Conservation (phyloP, 805 yeast genomes). For the Kodamaea hsintzibuensis region DNA sequence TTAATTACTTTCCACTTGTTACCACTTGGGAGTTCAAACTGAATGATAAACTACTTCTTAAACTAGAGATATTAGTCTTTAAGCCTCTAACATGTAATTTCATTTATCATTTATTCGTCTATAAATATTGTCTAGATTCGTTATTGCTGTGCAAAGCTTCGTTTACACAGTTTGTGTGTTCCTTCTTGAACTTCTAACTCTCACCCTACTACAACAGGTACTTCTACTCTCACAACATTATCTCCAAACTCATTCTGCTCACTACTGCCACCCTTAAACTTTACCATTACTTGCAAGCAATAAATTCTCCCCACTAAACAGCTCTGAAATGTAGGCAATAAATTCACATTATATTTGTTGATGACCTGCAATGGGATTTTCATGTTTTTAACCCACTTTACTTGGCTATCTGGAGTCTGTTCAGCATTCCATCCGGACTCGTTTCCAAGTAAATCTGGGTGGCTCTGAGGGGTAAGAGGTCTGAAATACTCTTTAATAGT, state of each 20-base stretch:
- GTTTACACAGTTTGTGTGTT: no score
- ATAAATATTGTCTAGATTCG: not conserved
- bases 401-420: constrained; percentile 23
- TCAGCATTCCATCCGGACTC: constrained; percentile 30
- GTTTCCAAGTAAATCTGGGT: constrained; percentile 24
- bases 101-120: not conserved
- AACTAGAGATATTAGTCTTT: no score
- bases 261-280: constrained; percentile 31
- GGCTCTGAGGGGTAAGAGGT: constrained; percentile 23
- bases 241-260: constrained; percentile 36
- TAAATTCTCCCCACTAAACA: constrained; percentile 64
- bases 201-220: constrained; percentile 38
- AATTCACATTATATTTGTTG: constrained; percentile 47
- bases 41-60: no score
- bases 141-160: no score
- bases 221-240: constrained; percentile 33
- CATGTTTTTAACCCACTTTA: constrained; percentile 33
- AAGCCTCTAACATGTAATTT: no score
- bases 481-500: constrained; percentile 39
- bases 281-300: constrained; percentile 45
- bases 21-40: no score
- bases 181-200: no score
- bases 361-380: constrained; percentile 42
- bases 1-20: not conserved
- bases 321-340: constrained; percentile 63